Base-by-base conservation (phyloP, 179 eudicot genomes). In the Carnegiea gigantea region DNA sequence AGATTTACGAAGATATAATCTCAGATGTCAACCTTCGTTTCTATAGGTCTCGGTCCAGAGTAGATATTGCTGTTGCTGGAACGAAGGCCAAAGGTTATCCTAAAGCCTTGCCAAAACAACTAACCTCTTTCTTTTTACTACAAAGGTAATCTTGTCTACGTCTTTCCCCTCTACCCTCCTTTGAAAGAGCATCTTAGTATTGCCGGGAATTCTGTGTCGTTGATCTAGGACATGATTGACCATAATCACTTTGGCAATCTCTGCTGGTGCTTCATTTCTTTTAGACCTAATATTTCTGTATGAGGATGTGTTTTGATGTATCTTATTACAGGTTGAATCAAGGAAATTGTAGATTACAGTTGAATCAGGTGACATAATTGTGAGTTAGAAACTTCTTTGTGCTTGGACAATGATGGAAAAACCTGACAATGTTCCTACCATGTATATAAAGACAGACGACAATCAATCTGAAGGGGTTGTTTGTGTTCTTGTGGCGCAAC, bases 251-350 rank as follows among this genome's bases (percentile, higher is more conserved):
- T 51, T 51, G 57, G 18, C 14, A 51, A 51, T 51, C 4, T 51
- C 17, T 51, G 57, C 57, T 12, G 18, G 17, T 17, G 18, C 57
- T 51, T 51, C 57, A 9, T 12, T 9, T 51, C 17, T 51, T 5
- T 13, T 9, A 24, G n/a, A 23, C 15, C 12, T 60, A 40, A 60
- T 21, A 20, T 60, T 60, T 60, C 44, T 60, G 24, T 49, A 30
- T 30, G 38, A 70, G 53, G 20, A 21, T 67, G 7, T 43, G 23
- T 51, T 10, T 44, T 48, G 60, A 54, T 62, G 9, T 70, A 44
- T 76, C 24, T 26, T 51, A 13, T 76, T 74, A 67, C 84, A 74
- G 80, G 87, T 78, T 62, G 80, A 75, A 74, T 24, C 7, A 6
- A 28, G 49, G 71, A 49, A 6, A 51, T 64, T 36, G 28, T 70